These are phyloP conservation scores for Ogataea hybrid DNA, from an alignment of 1,139 yeast species.

Conservation along the genomic window DNA sequence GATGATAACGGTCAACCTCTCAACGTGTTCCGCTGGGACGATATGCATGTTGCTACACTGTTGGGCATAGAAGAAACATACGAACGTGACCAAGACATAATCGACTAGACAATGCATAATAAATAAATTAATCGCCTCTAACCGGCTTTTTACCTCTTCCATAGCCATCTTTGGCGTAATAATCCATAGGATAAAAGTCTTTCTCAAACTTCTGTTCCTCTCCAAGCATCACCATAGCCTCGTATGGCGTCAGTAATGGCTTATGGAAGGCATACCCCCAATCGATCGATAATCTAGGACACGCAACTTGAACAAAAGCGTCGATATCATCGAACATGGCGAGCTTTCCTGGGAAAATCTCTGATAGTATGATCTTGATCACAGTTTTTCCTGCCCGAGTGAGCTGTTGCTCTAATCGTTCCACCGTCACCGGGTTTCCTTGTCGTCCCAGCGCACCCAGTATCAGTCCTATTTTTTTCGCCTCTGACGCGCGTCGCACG, in stretches of 20 bases:
- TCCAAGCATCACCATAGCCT: conserved; percentile 86
- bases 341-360: conserved; percentile 88
- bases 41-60: conserved; percentile 59
- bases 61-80: conserved; percentile 53
- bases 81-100: conserved; percentile 13
- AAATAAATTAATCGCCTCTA: conserved; percentile 1
- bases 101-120: conserved; percentile 3
- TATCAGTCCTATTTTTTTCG: conserved; percentile 75
- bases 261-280: conserved; percentile 98
- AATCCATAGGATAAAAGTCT: conserved; percentile 90
- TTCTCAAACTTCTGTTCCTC: conserved; percentile 68
- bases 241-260: conserved; percentile 93
- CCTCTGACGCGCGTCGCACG: conserved; percentile 53
- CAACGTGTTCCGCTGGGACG: conserved; percentile 49
- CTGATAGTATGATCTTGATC: conserved; percentile 82
- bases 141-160: conserved; percentile 68
- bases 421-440: conserved; percentile 80
- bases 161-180: conserved; percentile 85
- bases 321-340: conserved; percentile 95
- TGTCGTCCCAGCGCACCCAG: conserved; percentile 97
- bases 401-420: conserved; percentile 57
- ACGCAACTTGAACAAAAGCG: conserved; percentile 96
- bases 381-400: conserved; percentile 58
- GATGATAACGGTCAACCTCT: conserved; percentile 22
- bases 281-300: conserved; percentile 93